phyloP scores from a whole-genome alignment of 495 filamentous ascomycete genomes.

The Oidiodendron maius region DNA sequence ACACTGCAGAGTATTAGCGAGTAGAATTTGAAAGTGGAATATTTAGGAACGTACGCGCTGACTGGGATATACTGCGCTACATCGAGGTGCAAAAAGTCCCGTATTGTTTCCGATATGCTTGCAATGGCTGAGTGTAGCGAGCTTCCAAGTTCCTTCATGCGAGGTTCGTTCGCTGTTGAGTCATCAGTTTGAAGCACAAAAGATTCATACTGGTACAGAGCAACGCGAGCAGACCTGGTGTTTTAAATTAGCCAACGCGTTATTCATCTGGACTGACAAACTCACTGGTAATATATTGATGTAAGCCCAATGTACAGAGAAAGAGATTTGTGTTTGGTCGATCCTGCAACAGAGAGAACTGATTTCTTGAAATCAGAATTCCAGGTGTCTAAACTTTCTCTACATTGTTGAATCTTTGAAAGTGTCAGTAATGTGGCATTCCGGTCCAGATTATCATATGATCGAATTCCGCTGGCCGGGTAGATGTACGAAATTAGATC shows the following conservation, averaged over 20 bases:
- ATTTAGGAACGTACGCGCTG: neutral
- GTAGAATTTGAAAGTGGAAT: too few species aligned
- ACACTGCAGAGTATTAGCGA: neutral
- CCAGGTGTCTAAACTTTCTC: neutral
- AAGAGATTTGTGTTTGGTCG: neutral
- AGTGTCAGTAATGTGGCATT: neutral
- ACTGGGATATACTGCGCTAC: neutral
- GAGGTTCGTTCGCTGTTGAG: neutral
- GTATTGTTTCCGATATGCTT: neutral
- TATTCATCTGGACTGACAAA: neutral
- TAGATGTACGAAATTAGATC: conserved; percentile 39
- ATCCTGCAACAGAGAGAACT: neutral
- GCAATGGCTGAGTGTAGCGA: neutral
- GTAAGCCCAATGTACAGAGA: neutral
- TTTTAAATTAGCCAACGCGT: neutral
- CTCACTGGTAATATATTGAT: neutral
- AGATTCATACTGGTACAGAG: neutral
- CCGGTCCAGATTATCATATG: neutral
- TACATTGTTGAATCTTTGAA: neutral
- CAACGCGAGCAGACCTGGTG: neutral
- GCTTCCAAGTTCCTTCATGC: neutral
- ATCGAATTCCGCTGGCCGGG: conserved; percentile 9
- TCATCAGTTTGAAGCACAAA: neutral
- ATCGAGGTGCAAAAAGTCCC: neutral
- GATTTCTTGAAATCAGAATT: neutral